These are phyloP conservation scores for Triglochin maritima DNA, from an alignment of 106 monocot species.

Conservation along the genomic window DNA sequence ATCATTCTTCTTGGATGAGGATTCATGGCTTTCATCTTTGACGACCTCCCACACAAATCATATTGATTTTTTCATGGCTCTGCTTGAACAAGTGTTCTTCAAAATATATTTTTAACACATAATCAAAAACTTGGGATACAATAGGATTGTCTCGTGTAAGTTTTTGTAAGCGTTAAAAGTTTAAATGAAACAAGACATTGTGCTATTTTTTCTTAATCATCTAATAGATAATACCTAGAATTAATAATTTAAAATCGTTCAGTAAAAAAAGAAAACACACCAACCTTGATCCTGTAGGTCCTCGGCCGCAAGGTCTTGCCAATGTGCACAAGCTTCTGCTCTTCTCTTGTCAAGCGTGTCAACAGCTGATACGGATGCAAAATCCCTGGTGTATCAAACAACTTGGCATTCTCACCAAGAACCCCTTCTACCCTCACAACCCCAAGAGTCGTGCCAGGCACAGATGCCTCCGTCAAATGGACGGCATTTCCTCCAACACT, in stretches of 20 bases:
- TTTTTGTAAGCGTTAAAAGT: no score
- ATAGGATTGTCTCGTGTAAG: no score
- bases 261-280: neutral
- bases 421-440: conserved; percentile 79
- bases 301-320: conserved; percentile 69
- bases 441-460: conserved; percentile 89
- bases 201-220: no score
- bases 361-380: conserved; percentile 78
- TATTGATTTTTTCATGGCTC: no score
- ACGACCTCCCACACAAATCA: no score
- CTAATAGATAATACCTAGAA: no score
- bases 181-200: no score
- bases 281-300: conserved; percentile 79
- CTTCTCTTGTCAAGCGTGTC: conserved; percentile 66
- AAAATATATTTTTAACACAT: no score
- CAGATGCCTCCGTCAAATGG: conserved; percentile 81
- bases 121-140: no score
- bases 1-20: no score
- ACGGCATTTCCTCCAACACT: conserved; percentile 28
- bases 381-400: conserved; percentile 91
- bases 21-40: no score
- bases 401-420: conserved; percentile 47
- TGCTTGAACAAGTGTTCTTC: no score
- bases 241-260: neutral
- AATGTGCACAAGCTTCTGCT: conserved; percentile 74